Percentiles rank a stretch among this genome's conserved stretches.
phyloP scores from a whole-genome alignment of 2,329 filamentous ascomycete species.

The Ascomycota sp. region DNA sequence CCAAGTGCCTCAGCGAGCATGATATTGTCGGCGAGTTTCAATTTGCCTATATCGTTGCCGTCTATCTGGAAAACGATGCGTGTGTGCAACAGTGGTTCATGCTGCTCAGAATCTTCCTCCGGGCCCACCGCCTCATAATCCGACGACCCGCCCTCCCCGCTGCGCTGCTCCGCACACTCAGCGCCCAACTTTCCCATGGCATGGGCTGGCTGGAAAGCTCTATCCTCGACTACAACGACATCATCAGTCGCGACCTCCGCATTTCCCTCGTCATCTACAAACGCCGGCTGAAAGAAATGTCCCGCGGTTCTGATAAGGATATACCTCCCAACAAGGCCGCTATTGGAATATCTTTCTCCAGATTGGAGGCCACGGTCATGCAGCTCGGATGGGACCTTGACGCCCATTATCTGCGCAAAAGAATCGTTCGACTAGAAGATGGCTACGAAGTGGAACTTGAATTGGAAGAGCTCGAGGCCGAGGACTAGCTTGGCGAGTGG shows the following conservation, averaged over 20 bases:
- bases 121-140: constrained; percentile 23
- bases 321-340: constrained; percentile 19
- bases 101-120: constrained; percentile 27
- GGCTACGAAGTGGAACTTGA: constrained; percentile 27
- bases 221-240: constrained; percentile 17
- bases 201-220: constrained; percentile 25
- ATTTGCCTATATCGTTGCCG: constrained; percentile 35
- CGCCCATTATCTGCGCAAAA: constrained; percentile 25
- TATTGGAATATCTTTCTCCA: constrained; percentile 25
- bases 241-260: constrained; percentile 17
- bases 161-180: constrained; percentile 26
- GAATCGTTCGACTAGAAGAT: constrained; percentile 30
- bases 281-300: constrained; percentile 26
- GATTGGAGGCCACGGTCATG: constrained; percentile 11
- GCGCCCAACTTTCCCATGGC: constrained; percentile 34
- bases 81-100: constrained; percentile 42
- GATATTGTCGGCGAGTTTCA: constrained; percentile 40
- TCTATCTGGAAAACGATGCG: constrained; percentile 34
- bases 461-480: constrained; percentile 28
- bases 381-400: constrained; percentile 36
- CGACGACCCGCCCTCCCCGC: constrained; percentile 22
- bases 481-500: constrained; percentile 33
- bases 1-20: constrained; percentile 9
- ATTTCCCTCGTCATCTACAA: constrained; percentile 33
- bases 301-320: constrained; percentile 14